phyloP scores from a whole-genome alignment of 352 stramenopile genomes.

The Phytophthora litchii region DNA sequence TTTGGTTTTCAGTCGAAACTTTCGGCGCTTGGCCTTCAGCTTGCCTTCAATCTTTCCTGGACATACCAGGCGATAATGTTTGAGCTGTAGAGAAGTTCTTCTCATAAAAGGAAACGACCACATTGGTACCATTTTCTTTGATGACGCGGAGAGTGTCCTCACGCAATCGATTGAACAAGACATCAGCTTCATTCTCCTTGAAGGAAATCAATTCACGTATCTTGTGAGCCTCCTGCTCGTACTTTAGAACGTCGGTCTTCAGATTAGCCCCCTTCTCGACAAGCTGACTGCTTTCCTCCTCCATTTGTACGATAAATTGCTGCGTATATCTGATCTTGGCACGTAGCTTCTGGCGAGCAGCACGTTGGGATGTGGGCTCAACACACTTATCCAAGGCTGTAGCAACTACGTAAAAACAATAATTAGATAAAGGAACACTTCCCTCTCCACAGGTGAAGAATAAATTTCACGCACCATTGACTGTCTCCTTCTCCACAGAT shows the following conservation, averaged over 20 bases:
- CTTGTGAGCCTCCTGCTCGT: constrained; percentile 31
- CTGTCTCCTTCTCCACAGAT: constrained; percentile 21
- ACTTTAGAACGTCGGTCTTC: constrained; percentile 31
- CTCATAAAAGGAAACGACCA: neutral
- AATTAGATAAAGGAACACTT: neutral
- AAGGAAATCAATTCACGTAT: constrained; percentile 34
- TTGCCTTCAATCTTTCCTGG: constrained; percentile 45
- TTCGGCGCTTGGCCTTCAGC: constrained; percentile 53
- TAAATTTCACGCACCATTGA: constrained; percentile 16
- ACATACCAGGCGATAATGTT: neutral
- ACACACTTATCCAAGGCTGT: constrained; percentile 22
- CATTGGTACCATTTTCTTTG: constrained; percentile 51
- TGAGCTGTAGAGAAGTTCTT: constrained; percentile 1
- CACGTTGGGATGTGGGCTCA: constrained; percentile 25
- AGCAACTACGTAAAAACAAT: constrained; percentile 14
- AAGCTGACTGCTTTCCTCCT: constrained; percentile 38
- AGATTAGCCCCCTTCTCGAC: constrained; percentile 33
- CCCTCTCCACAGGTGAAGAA: neutral
- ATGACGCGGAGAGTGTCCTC: constrained; percentile 38
- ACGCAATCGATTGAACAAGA: constrained; percentile 36
- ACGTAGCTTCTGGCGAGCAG: constrained; percentile 47
- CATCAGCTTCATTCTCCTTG: constrained; percentile 46
- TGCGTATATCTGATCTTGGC: constrained; percentile 51
- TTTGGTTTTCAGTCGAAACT: constrained; percentile 47
- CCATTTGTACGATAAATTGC: constrained; percentile 47